Percentiles rank a stretch among this genome's conserved stretches.
phyloP scores from a whole-genome alignment of 2,329 filamentous ascomycete genomes.

The Neonectria punicea region DNA sequence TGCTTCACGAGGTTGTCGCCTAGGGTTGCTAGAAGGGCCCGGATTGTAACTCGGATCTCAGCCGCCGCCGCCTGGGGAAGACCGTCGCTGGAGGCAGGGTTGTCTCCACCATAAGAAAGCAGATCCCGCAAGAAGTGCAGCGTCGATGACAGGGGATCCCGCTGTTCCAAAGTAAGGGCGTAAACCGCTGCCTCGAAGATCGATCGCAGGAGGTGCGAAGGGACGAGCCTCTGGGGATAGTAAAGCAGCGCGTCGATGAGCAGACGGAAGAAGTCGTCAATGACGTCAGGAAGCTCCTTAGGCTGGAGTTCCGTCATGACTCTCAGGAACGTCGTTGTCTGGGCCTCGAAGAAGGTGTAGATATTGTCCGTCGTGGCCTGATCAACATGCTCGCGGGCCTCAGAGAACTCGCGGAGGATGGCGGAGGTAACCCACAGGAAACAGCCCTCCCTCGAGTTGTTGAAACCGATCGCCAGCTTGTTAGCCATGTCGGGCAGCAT shows the following conservation, averaged over 20 bases:
- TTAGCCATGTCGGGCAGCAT: constrained; percentile 87
- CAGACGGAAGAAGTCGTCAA: constrained; percentile 96
- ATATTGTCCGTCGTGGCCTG: constrained; percentile 85
- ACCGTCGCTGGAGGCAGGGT: constrained; percentile 71
- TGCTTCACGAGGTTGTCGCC: constrained; percentile 87
- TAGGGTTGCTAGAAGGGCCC: constrained; percentile 73
- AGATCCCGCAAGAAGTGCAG: constrained; percentile 94
- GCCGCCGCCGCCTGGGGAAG: constrained; percentile 69
- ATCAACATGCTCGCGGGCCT: constrained; percentile 87
- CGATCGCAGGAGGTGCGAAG: constrained; percentile 79
- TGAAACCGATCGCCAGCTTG: constrained; percentile 87
- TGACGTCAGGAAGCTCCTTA: constrained; percentile 81
- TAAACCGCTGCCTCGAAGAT: constrained; percentile 90
- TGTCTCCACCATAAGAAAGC: constrained; percentile 85
- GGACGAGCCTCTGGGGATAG: constrained; percentile 86
- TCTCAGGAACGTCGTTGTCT: constrained; percentile 88
- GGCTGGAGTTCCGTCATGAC: constrained; percentile 86
- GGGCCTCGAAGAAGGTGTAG: constrained; percentile 93
- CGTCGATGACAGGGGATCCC: constrained; percentile 89
- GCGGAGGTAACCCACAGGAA: constrained; percentile 99
- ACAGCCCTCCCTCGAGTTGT: constrained; percentile 87
- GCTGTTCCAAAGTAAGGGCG: constrained; percentile 87
- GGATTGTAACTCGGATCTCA: constrained; percentile 78
- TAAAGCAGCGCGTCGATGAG: constrained; percentile 92
- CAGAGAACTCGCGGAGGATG: constrained; percentile 94